phyloP scores from a whole-genome alignment of 768 basidiomycete genomes.

The Suillus cothurnatus region DNA sequence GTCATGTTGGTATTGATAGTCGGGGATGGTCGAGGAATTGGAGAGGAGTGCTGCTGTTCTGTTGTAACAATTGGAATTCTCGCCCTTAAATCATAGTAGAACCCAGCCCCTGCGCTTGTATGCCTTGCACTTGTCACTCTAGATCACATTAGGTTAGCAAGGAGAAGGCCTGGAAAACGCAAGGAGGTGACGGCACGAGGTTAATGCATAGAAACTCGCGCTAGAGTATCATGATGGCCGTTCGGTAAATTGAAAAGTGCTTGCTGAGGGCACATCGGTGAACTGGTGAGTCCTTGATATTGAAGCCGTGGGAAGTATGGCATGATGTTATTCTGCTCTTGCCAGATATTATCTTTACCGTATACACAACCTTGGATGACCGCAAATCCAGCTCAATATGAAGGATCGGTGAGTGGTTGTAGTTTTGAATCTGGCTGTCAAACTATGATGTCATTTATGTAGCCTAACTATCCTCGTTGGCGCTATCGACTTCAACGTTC shows the following conservation, averaged over 20 bases:
- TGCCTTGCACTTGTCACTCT: neutral
- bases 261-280: too few species aligned
- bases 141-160: slow-evolving; percentile 4
- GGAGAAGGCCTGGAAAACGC: slow-evolving; percentile 4
- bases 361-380: too few species aligned
- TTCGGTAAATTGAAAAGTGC: slow-evolving; percentile 1
- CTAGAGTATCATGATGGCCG: neutral
- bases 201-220: slow-evolving; percentile 1
- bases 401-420: too few species aligned
- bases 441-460: too few species aligned
- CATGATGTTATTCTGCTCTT: too few species aligned
- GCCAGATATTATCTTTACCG: too few species aligned
- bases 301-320: too few species aligned
- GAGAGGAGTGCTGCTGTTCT: slow-evolving; percentile 16
- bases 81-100: slow-evolving; percentile 3
- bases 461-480: too few species aligned
- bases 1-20: slow-evolving; percentile 24
- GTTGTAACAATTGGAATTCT: neutral
- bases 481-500: too few species aligned
- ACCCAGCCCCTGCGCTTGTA: neutral
- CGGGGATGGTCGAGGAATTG: slow-evolving; percentile 7
- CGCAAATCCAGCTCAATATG: too few species aligned
- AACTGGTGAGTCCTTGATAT: too few species aligned
- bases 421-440: too few species aligned
- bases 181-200: slow-evolving; percentile 1